Percentiles rank a stretch among this genome's conserved stretches.
phyloP scores from a whole-genome alignment of 164 flowering plant genomes.

The Umbellularia californica region DNA sequence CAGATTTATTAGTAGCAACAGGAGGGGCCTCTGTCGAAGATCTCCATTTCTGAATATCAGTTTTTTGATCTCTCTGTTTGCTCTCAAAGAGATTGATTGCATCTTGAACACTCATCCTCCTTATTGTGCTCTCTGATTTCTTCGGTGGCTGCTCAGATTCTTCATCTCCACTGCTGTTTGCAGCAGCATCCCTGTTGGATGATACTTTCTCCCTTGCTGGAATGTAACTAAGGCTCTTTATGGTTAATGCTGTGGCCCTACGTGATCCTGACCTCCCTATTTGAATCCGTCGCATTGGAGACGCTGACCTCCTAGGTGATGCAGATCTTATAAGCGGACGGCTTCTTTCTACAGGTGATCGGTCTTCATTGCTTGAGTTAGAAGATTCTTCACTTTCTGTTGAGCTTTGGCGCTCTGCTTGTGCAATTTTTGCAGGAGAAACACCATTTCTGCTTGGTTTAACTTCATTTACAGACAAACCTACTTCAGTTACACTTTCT shows the following conservation, averaged over 20 bases:
- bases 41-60: constrained; percentile 41
- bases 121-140: constrained; percentile 45
- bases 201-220: constrained; percentile 53
- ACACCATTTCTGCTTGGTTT: constrained; percentile 46
- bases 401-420: constrained; percentile 55
- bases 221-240: constrained; percentile 63
- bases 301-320: constrained; percentile 80
- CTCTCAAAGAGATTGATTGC: constrained; percentile 84
- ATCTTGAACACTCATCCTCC: constrained; percentile 82
- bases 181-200: constrained; percentile 36
- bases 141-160: constrained; percentile 34
- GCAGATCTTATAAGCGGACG: constrained; percentile 60
- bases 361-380: constrained; percentile 50
- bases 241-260: constrained; percentile 61
- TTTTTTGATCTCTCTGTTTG: constrained; percentile 61
- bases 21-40: constrained; percentile 29
- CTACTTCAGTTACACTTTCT: constrained; percentile 17
- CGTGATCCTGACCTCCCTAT: constrained; percentile 77
- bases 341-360: constrained; percentile 60
- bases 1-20: constrained; percentile 45
- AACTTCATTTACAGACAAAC: constrained; percentile 19
- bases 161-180: constrained; percentile 54
- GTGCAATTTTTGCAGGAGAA: constrained; percentile 78
- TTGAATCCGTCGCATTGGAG: constrained; percentile 88
- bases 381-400: constrained; percentile 70